Evolutionary conservation across 106 monocot genomes (phyloP).

Genomic region (Acorus calamus): DNA sequence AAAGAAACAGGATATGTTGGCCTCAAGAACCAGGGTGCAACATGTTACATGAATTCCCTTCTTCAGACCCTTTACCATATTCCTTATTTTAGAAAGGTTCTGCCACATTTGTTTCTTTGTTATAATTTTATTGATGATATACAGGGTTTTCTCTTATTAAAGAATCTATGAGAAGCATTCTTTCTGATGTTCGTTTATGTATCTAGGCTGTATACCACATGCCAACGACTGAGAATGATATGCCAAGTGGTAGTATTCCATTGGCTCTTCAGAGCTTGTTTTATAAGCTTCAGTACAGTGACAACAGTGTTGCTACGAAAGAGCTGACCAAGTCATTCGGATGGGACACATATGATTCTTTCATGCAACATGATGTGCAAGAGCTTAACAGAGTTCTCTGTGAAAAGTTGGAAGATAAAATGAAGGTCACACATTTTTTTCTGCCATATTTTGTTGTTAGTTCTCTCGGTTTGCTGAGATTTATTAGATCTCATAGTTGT

Average conservation of each 20-base stretch:
- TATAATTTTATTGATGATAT: too few species aligned
- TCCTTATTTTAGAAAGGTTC: conserved; percentile 96
- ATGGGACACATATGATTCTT: conserved; percentile 92
- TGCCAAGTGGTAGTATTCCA: conserved; percentile 86
- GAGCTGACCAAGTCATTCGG: conserved; percentile 95
- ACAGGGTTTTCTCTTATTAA: too few species aligned
- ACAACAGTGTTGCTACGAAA: conserved; percentile 83
- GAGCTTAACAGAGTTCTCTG: conserved; percentile 82
- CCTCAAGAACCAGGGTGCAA: conserved; percentile 99
- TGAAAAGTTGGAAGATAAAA: conserved; percentile 92
- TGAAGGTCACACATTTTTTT: conserved; percentile 37
- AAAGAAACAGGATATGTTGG: conserved; percentile 99
- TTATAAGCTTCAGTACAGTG: conserved; percentile 84
- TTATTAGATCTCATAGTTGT: background rate
- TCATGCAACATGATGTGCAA: conserved; percentile 96
- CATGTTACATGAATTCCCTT: conserved; percentile 99
- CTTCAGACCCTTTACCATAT: conserved; percentile 98
- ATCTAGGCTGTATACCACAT: conserved; percentile 83
- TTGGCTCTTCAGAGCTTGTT: conserved; percentile 84
- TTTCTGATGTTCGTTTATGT: background rate
- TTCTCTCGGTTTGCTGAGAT: background rate
- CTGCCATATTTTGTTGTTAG: background rate
- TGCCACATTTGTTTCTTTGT: too few species aligned
- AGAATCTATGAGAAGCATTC: background rate
- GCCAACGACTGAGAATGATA: conserved; percentile 92